A percentile compares a stretch with the other conserved stretches of the same genome.
Conservation (phyloP, 75 land plant genomes). For the Pinus tabuliformis region DNA sequence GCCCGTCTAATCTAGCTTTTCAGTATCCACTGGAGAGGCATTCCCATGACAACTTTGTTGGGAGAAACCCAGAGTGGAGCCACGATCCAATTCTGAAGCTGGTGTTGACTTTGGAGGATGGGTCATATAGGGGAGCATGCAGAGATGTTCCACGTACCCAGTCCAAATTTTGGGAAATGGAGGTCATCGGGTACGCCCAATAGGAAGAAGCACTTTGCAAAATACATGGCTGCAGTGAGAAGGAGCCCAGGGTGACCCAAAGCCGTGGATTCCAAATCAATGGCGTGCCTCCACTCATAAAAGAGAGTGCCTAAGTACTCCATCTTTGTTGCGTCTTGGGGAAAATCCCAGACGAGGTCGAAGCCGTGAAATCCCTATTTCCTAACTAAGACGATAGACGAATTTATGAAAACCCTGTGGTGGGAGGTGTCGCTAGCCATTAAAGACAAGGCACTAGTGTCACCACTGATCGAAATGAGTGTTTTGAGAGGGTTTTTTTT, state of each 20-base stretch:
- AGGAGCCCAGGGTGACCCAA: constrained; percentile 23
- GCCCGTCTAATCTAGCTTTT: constrained; percentile 18
- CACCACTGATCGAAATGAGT: constrained; percentile 24
- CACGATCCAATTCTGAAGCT: constrained; percentile 53
- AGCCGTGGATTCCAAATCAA: constrained; percentile 17
- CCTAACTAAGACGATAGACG: constrained; percentile 44
- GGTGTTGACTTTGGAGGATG: constrained; percentile 28
- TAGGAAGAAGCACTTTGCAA: constrained; percentile 10
- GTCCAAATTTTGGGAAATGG: constrained; percentile 40
- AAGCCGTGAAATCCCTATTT: constrained; percentile 56
- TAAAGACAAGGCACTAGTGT: constrained; percentile 16
- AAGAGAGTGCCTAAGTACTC: constrained; percentile 30
- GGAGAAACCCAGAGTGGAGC: constrained; percentile 43
- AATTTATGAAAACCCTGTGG: constrained; percentile 30
- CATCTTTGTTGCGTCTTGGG: constrained; percentile 43
- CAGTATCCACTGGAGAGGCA: constrained; percentile 69
- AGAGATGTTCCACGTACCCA: constrained; percentile 52
- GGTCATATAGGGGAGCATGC: constrained; percentile 54
- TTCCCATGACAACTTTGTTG: constrained; percentile 49
- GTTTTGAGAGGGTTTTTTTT: not conserved
- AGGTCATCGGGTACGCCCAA: constrained; percentile 32
- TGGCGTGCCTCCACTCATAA: constrained; percentile 47
- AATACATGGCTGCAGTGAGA: constrained; percentile 66
- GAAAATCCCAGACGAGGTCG: constrained; percentile 80
- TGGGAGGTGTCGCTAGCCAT: constrained; percentile 15